Conservation (phyloP, 139 green algal species). For the Desmodesmus armatus region DNA sequence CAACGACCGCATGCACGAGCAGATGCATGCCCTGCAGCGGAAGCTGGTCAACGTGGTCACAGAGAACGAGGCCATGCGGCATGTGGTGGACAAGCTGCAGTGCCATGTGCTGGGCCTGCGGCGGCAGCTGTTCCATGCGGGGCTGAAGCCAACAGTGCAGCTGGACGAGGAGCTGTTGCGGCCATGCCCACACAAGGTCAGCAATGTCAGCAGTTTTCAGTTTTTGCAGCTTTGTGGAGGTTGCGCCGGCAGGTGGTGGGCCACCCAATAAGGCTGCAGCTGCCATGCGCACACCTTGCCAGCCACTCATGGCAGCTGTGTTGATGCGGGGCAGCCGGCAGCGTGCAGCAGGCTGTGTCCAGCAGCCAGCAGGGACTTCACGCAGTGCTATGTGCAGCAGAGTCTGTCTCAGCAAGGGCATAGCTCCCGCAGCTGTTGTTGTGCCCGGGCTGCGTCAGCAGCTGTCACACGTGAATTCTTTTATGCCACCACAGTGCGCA, state of each 20-base stretch:
- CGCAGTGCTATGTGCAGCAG: background rate
- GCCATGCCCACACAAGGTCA: slow-evolving; percentile 38
- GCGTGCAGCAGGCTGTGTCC: background rate
- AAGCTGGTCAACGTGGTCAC: slow-evolving; percentile 44
- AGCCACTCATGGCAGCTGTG: background rate
- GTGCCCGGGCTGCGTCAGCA: no score
- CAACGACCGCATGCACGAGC: slow-evolving; percentile 20
- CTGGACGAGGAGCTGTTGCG: slow-evolving; percentile 33
- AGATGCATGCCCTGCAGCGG: slow-evolving; percentile 47
- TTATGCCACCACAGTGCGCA: no score
- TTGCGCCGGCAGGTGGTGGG: background rate
- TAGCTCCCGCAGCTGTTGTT: no score
- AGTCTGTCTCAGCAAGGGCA: no score
- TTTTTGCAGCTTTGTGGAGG: background rate
- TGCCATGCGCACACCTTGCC: background rate
- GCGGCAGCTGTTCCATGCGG: slow-evolving; percentile 40
- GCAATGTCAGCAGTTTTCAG: background rate
- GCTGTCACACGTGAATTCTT: background rate
- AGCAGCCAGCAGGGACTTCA: background rate
- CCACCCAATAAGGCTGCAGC: background rate
- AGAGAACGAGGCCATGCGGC: slow-evolving; percentile 42
- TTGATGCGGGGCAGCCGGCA: background rate
- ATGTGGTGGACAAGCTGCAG: slow-evolving; percentile 49
- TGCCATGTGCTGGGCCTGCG: slow-evolving; percentile 26
- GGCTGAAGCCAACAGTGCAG: background rate